Percentiles rank a stretch among this genome's conserved stretches.
Conservation (phyloP, 495 filamentous ascomycete species). For the Acidiella bohemica region DNA sequence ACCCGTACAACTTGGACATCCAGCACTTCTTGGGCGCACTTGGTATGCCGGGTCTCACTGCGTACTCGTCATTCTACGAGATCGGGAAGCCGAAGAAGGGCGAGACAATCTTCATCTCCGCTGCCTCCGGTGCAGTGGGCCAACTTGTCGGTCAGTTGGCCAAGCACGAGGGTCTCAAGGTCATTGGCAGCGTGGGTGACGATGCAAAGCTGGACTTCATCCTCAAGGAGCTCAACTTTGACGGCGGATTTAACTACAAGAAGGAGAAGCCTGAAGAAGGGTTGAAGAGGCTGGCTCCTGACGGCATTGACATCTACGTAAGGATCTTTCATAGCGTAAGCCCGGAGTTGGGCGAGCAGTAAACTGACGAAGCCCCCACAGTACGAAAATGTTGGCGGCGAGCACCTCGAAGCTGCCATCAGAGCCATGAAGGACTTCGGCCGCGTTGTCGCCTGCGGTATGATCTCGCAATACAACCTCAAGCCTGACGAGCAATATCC, state of each 20-base stretch:
- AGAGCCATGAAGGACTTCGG: constrained; percentile 55
- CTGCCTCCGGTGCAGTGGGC: constrained; percentile 73
- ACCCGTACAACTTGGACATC: constrained; percentile 49
- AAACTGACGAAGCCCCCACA: too few relatives aligned
- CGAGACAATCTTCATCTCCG: constrained; percentile 76
- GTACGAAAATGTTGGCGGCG: constrained; percentile 91
- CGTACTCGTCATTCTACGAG: constrained; percentile 65
- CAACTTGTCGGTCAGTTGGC: constrained; percentile 74
- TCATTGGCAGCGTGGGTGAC: constrained; percentile 56
- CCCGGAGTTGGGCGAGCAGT: too few relatives aligned
- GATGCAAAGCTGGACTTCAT: constrained; percentile 41
- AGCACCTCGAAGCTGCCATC: constrained; percentile 67
- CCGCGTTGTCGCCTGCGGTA: constrained; percentile 53
- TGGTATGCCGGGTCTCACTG: constrained; percentile 81
- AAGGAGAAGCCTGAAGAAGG: constrained; percentile 56
- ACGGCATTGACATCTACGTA: constrained; percentile 89
- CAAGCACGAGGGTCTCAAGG: constrained; percentile 73
- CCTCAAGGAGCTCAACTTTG: constrained; percentile 37
- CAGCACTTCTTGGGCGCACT: constrained; percentile 57
- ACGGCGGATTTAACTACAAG: constrained; percentile 49
- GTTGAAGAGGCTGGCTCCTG: constrained; percentile 56
- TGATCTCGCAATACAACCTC: constrained; percentile 71
- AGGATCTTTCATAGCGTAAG: too few relatives aligned
- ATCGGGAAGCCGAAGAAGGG: constrained; percentile 79
- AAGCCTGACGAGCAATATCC: constrained; percentile 45